These are phyloP conservation scores for Calvatia gigantea DNA, from an alignment of 768 basidiomycete species.

Conservation along the genomic window DNA sequence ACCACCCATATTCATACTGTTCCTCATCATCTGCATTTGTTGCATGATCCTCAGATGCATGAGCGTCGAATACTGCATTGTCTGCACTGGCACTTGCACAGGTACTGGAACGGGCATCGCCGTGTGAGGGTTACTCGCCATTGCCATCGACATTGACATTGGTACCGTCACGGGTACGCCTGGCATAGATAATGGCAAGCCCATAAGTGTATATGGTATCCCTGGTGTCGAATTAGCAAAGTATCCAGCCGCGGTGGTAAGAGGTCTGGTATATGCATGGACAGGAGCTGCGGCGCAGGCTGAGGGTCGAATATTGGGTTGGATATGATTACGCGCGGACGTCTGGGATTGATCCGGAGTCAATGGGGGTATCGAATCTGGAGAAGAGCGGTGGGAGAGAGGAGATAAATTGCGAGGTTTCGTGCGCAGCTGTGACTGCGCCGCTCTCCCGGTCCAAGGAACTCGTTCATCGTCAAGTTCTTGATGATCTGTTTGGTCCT, in stretches of 20 bases:
- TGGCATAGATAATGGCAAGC: not conserved
- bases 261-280: not conserved
- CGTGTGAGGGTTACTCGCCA: not conserved
- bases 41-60: conserved; percentile 14
- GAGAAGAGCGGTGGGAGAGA: not conserved
- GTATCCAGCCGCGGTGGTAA: not conserved
- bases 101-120: not conserved
- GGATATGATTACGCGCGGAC: not conserved
- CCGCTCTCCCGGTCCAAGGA: not conserved
- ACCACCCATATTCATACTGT: conserved; percentile 1
- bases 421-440: not conserved
- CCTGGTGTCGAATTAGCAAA: not conserved
- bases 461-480: not conserved
- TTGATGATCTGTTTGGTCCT: not conserved
- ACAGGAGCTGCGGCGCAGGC: not conserved
- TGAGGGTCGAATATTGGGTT: not conserved
- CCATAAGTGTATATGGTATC: not conserved
- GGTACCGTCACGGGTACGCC: not conserved
- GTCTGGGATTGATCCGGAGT: not conserved
- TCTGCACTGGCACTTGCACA: conserved; percentile 6
- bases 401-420: not conserved
- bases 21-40: conserved; percentile 12
- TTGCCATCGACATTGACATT: not conserved
- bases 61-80: conserved; percentile 10
- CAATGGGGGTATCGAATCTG: not conserved